Percentiles rank a stretch among this genome's conserved stretches.
These are phyloP conservation scores for Claviceps sp. DNA, from an alignment of 2,329 filamentous ascomycete species.

Conservation along the genomic window DNA sequence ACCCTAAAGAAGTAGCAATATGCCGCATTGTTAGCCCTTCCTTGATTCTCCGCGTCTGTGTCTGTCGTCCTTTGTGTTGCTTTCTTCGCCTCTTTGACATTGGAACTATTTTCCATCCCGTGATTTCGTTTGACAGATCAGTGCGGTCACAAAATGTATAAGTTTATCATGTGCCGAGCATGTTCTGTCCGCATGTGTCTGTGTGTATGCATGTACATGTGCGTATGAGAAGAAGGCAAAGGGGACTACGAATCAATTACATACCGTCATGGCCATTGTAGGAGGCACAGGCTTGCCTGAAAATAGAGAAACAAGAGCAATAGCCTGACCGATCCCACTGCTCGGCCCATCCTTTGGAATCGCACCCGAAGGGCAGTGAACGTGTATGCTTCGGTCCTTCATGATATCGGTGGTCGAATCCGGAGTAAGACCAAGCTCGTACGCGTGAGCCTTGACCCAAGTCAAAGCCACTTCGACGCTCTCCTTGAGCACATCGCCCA, in stretches of 20 bases:
- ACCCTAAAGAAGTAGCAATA: slow-evolving; percentile 26
- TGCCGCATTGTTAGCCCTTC: not conserved
- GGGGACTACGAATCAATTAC: slow-evolving; percentile 13
- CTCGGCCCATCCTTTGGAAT: slow-evolving; percentile 86
- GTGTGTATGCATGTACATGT: not conserved
- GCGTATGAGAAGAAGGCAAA: not conserved
- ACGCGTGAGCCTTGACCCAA: slow-evolving; percentile 96
- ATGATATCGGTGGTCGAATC: slow-evolving; percentile 84
- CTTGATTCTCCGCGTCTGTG: not conserved
- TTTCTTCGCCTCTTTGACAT: not conserved
- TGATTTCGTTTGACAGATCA: no score
- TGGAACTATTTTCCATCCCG: no score
- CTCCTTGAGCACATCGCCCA: slow-evolving; percentile 94
- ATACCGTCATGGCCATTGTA: slow-evolving; percentile 85
- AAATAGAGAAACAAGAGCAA: slow-evolving; percentile 86
- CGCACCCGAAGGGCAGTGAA: slow-evolving; percentile 88
- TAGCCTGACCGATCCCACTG: slow-evolving; percentile 85
- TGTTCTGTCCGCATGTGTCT: not conserved
- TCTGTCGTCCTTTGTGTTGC: not conserved
- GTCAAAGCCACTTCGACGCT: slow-evolving; percentile 90
- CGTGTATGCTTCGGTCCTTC: slow-evolving; percentile 86
- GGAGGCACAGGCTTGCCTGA: slow-evolving; percentile 75
- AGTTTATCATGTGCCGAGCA: not conserved
- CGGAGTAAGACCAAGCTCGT: slow-evolving; percentile 70
- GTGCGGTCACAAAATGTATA: not conserved